Conservation (phyloP, 148 eudicot genomes). For the Talinum fruticosum region DNA sequence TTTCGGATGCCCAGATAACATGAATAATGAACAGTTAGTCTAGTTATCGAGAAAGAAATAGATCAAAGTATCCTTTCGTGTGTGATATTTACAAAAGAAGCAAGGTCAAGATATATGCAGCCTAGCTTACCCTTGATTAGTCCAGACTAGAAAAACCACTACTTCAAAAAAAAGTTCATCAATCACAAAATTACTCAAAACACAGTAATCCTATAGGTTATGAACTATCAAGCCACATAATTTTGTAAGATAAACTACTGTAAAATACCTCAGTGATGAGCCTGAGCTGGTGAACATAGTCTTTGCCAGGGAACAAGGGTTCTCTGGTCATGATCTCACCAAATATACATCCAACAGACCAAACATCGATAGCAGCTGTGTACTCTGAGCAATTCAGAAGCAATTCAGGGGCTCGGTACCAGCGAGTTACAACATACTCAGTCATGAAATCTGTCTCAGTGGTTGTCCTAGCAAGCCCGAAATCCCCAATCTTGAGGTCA, state of each 20-base stretch:
- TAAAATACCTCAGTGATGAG: constrained; percentile 68
- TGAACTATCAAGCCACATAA: too few species aligned
- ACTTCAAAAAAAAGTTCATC: too few species aligned
- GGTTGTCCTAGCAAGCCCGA: constrained; percentile 45
- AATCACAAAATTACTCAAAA: too few species aligned
- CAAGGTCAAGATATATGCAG: background rate
- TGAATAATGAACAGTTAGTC: constrained; percentile 5
- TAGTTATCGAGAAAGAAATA: background rate
- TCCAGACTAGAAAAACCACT: too few species aligned
- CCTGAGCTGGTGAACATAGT: constrained; percentile 74
- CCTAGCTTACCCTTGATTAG: too few species aligned
- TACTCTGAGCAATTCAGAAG: constrained; percentile 44
- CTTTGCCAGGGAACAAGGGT: constrained; percentile 72
- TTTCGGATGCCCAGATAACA: constrained; percentile 13
- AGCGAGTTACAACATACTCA: constrained; percentile 48
- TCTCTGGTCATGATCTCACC: constrained; percentile 66
- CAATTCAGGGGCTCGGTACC: constrained; percentile 49
- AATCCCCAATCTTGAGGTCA: constrained; percentile 46
- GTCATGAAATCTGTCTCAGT: constrained; percentile 49
- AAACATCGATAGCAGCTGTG: constrained; percentile 48
- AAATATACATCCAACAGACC: constrained; percentile 67
- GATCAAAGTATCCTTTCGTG: background rate
- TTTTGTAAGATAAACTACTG: too few species aligned
- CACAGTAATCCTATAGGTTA: too few species aligned
- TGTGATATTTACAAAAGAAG: background rate